Evolutionary conservation across 305 asterid species (phyloP), one percentile per base, ranked within the genome.

Genomic region (Stenogyne calaminthoides): DNA sequence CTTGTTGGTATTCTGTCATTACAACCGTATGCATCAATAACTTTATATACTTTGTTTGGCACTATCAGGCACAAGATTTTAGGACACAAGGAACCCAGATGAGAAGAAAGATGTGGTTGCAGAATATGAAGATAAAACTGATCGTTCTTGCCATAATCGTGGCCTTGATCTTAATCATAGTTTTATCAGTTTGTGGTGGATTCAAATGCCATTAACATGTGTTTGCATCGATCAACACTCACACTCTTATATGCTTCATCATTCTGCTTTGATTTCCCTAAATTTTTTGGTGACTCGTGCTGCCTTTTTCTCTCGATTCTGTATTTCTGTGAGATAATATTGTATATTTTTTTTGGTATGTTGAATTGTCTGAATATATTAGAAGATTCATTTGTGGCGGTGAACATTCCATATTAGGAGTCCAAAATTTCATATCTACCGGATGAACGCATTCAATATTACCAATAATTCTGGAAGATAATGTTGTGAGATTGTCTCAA

Each of bases 51-150:
- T 5, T 54, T 18, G 19, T 62, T 62, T 22, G 7, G 10, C 61
- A 56, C 7, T 34, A 22, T 44, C 73, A 85, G 90, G 90, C 90
- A 39, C 90, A 85, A 79, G 90, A 85, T 77, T 85, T 85, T 47
- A 79, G 86, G 80, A 81, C 87, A 15, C 86, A 81, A 64, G 90
- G 90, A 68, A 85, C 90, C 32, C 9, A 75, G 69, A 85, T 85
- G 82, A 79, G 90, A 75, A 83, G 88, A 67, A 85, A 77, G 81
- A 85, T 85, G 89, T 85, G 87, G 87, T 74, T 85, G 70, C 86
- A 85, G 79, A 85, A 85, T 67, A 83, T 85, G 90, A 85, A 85
- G 88, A 80, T 85, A 66, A 85, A 85, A 80, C 78, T 85, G 79
- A 83, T 85, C 25, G 90, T 85, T 71, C 86, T 85, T 27, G 90